A percentile compares a stretch with the other conserved stretches of the same genome.
phyloP scores from a whole-genome alignment of 495 filamentous ascomycete genomes.

The Aspergillus saccharolyticus region DNA sequence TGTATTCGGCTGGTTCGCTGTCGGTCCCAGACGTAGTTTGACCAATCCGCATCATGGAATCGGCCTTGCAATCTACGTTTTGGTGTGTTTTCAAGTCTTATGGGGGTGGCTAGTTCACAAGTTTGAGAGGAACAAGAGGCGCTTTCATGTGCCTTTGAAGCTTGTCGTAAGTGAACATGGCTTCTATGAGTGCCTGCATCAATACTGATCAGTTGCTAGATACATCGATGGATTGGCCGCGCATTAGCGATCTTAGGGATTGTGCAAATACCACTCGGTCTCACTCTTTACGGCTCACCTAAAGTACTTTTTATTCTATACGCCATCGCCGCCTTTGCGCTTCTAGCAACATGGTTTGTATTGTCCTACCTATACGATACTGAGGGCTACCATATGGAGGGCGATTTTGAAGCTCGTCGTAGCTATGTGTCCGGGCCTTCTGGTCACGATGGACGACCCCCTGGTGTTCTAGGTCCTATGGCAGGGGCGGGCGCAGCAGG shows the following conservation, averaged over 20 bases:
- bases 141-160: slow-evolving; percentile 57
- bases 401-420: slow-evolving; percentile 47
- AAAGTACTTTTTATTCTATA: slow-evolving; percentile 79
- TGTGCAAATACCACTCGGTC: slow-evolving; percentile 80
- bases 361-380: slow-evolving; percentile 60
- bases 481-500: slow-evolving; percentile 53
- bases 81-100: slow-evolving; percentile 74
- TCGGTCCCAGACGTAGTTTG: slow-evolving; percentile 68
- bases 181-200: not conserved
- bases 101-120: slow-evolving; percentile 68
- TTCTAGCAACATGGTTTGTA: slow-evolving; percentile 67
- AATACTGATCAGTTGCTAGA: slow-evolving; percentile 27
- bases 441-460: slow-evolving; percentile 29
- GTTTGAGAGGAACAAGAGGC: slow-evolving; percentile 55
- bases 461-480: slow-evolving; percentile 32
- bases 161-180: slow-evolving; percentile 54
- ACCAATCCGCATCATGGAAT: slow-evolving; percentile 96
- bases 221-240: slow-evolving; percentile 85
- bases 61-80: slow-evolving; percentile 80
- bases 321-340: slow-evolving; percentile 61
- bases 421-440: slow-evolving; percentile 47
- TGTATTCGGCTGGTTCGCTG: slow-evolving; percentile 71
- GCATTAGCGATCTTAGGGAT: slow-evolving; percentile 72
- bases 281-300: slow-evolving; percentile 90
- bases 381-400: slow-evolving; percentile 41